Evolutionary conservation across 768 basidiomycete genomes (phyloP).

Genomic region (Pisolithus sp.): DNA sequence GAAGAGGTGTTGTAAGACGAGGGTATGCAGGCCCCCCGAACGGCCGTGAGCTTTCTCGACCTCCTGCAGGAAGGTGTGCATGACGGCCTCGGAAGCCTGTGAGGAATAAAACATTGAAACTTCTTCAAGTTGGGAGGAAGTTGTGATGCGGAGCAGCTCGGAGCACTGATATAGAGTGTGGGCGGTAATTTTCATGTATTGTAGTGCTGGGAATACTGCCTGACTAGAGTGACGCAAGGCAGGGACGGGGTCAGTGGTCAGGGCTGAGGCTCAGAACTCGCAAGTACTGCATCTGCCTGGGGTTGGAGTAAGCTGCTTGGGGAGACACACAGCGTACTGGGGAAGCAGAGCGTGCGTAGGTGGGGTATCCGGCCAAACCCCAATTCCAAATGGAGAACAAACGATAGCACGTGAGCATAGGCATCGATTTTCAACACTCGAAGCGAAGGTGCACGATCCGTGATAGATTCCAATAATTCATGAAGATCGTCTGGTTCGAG

Average conservation of each 20-base stretch:
- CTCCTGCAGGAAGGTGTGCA: slow-evolving; percentile 21
- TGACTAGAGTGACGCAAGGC: slow-evolving; percentile 2
- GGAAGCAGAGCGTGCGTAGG: slow-evolving; percentile 20
- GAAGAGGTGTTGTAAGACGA: slow-evolving; percentile 24
- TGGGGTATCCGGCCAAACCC: slow-evolving; percentile 11
- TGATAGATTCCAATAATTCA: slow-evolving; percentile 18
- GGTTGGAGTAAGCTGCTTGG: slow-evolving; percentile 17
- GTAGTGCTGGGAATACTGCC: slow-evolving; percentile 18
- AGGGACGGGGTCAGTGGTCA: slow-evolving; percentile 14
- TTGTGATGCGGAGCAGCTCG: slow-evolving; percentile 17
- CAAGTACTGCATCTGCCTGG: slow-evolving; percentile 14
- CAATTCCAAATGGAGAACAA: slow-evolving; percentile 12
- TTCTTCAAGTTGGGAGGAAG: slow-evolving; percentile 16
- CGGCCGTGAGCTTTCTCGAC: slow-evolving; percentile 3
- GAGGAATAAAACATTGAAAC: slow-evolving; percentile 22
- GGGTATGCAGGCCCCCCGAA: slow-evolving; percentile 2
- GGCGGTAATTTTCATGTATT: slow-evolving; percentile 18
- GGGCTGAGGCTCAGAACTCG: slow-evolving; percentile 17
- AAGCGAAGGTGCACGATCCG: slow-evolving; percentile 13
- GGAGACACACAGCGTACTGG: slow-evolving; percentile 19
- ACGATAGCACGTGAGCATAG: background rate
- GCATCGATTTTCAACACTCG: slow-evolving; percentile 18
- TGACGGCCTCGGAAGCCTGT: slow-evolving; percentile 16
- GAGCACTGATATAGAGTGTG: slow-evolving; percentile 24
- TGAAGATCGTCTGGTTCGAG: slow-evolving; percentile 13